phyloP scores from a whole-genome alignment of 2,329 filamentous ascomycete species.

The Hypoxylon sp. region DNA sequence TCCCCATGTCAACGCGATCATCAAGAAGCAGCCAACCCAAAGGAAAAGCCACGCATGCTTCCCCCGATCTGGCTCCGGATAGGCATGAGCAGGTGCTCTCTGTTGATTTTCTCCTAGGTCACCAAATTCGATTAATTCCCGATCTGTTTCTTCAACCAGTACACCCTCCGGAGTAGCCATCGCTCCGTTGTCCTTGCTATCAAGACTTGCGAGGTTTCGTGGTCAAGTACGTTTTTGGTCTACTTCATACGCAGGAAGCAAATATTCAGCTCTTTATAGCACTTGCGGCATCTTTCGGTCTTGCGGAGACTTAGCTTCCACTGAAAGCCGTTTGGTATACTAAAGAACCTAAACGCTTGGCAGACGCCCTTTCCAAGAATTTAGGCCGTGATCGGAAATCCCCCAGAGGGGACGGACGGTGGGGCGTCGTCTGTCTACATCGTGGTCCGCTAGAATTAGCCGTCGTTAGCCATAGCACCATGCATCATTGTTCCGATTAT shows the following conservation, averaged over 20 bases:
- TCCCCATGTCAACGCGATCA: slow-evolving; percentile 39
- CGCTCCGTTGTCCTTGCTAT: not conserved
- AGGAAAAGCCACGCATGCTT: slow-evolving; percentile 41
- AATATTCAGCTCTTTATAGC: not conserved
- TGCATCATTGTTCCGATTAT: not conserved
- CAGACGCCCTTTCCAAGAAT: slow-evolving; percentile 11
- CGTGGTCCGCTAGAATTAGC: not conserved
- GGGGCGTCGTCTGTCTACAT: not conserved
- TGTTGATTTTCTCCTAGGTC: slow-evolving; percentile 9
- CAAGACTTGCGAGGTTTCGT: not conserved
- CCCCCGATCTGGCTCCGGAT: slow-evolving; percentile 39
- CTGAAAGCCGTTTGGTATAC: not conserved
- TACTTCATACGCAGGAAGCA: not conserved
- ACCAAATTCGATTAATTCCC: slow-evolving; percentile 27
- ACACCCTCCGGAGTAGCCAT: slow-evolving; percentile 15
- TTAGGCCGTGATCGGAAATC: slow-evolving; percentile 30
- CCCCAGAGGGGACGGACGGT: not conserved
- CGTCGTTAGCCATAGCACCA: not conserved
- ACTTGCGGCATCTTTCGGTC: not conserved
- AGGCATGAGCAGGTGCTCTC: slow-evolving; percentile 17
- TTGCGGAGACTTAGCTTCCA: not conserved
- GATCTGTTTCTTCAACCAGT: slow-evolving; percentile 8
- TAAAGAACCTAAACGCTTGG: slow-evolving; percentile 3
- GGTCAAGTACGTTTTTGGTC: not conserved
- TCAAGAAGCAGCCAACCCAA: slow-evolving; percentile 39